A percentile compares a stretch with the other conserved stretches of the same genome.
phyloP scores from a whole-genome alignment of 2,329 filamentous ascomycete species.

The Colletotrichum sp. region DNA sequence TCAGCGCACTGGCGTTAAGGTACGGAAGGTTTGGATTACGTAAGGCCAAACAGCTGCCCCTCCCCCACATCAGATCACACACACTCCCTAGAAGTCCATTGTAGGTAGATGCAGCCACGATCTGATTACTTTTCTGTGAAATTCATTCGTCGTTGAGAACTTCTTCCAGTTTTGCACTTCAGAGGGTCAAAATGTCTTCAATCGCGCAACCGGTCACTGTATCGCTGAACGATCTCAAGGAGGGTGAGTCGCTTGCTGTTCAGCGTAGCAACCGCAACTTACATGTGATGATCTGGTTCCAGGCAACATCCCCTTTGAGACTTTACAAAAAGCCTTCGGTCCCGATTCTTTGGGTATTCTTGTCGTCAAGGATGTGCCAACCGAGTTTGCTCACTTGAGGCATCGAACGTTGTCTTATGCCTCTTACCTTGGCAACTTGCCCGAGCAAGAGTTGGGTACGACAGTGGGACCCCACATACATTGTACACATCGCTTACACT shows the following conservation, averaged over 20 bases:
- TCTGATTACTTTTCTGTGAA: neutral
- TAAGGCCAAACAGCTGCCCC: neutral
- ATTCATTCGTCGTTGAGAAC: neutral
- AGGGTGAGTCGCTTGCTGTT: slow-evolving; percentile 45
- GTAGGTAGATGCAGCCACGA: neutral
- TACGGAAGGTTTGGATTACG: neutral
- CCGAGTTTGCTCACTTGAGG: slow-evolving; percentile 73
- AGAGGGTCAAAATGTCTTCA: slow-evolving; percentile 42
- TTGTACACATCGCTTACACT: slow-evolving; percentile 14
- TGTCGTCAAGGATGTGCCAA: slow-evolving; percentile 84
- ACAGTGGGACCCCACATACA: neutral
- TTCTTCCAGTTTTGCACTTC: neutral
- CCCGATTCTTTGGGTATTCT: slow-evolving; percentile 91
- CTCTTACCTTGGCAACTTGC: slow-evolving; percentile 85
- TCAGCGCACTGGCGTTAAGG: neutral
- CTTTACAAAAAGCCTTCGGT: slow-evolving; percentile 82
- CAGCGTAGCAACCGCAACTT: neutral
- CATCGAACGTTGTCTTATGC: slow-evolving; percentile 81
- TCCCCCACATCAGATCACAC: slow-evolving; percentile 3
- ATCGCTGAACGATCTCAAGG: slow-evolving; percentile 64
- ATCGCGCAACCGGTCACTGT: slow-evolving; percentile 64
- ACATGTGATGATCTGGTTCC: slow-evolving; percentile 11
- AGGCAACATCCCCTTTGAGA: slow-evolving; percentile 72
- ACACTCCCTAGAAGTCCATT: neutral
- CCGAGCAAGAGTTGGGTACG: slow-evolving; percentile 72